Evolutionary conservation across 345 rosid genomes (phyloP), one percentile per base, ranked within the genome.

Genomic region (Eucalyptus brandiana): DNA sequence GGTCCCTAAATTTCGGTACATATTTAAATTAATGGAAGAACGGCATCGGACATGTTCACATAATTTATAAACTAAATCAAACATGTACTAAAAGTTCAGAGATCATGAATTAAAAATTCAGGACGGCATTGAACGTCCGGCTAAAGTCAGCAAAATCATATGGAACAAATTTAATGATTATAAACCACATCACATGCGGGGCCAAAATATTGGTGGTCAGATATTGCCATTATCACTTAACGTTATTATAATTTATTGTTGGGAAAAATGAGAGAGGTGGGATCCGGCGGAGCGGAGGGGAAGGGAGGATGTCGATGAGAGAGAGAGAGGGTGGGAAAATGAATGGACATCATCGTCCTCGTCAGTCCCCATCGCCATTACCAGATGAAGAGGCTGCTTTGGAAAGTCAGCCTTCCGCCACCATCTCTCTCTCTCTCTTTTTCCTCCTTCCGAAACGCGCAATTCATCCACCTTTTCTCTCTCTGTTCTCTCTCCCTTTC

Each of bases 41-140:
- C 1, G 26, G 0, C 5, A 53, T 53, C 10, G 2, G 4, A 21
- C 2, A 53, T 21, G 21, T 53, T 19, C 58, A 53, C 2, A 4
- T 19, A 19, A 1, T 53, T 53, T 53, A 56, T 56, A 10, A 10
- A 24, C 1, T 10, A 1, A 9, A 56, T 24, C 30, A 5, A 24
- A 56, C 14, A 24, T 24, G 0, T 56, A 24, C 0, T 24, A 4
- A 9, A 56, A 56, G 6, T 56, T 3, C 11, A 2, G 2, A 23
- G 6, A 56, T 1, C 6, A 24, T 56, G 24, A 56, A 23, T 56
- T 24, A 56, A 24, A 56, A 56, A 26, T 56, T 5, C 0, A 4
- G 6, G 6, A 9, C 30, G 6, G 13, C 30, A 56, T 26, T 24
- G 1, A 30, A 24, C 14, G 30, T 56, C 13, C 2, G 14, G 62